Conservation (phyloP, 345 rosid genomes). For the Eucalyptus decipiens region DNA sequence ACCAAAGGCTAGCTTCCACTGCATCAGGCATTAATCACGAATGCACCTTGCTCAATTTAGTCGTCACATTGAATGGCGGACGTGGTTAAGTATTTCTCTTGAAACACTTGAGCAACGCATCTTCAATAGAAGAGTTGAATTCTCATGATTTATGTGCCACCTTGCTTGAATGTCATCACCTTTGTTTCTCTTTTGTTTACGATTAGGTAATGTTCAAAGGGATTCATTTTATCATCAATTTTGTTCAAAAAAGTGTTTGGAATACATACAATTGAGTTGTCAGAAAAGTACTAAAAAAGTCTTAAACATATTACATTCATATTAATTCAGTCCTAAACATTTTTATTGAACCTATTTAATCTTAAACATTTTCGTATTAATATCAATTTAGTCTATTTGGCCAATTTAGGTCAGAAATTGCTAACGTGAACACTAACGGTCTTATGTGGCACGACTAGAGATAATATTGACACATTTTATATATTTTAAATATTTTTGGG, state of each 20-base stretch:
- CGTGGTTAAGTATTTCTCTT: not conserved
- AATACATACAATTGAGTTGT: not conserved
- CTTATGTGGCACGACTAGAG: fast-evolving
- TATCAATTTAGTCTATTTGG: fast-evolving
- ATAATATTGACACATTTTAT: no score
- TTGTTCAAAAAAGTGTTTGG: not conserved
- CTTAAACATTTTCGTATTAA: fast-evolving
- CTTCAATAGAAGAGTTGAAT: not conserved
- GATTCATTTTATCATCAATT: no score
- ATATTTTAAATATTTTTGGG: no score
- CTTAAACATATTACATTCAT: no score
- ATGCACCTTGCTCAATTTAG: not conserved
- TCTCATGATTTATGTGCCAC: not conserved
- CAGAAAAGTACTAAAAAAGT: no score
- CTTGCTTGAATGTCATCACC: not conserved
- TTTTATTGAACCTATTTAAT: no score
- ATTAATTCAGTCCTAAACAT: no score
- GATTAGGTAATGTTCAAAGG: not conserved
- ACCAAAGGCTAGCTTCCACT: not conserved
- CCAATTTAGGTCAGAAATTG: no score
- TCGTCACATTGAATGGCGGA: not conserved
- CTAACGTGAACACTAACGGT: fast-evolving
- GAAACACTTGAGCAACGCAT: not conserved
- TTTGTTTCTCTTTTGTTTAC: not conserved
- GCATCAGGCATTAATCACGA: not conserved